Conservation (phyloP, 768 basidiomycete genomes). For the Pleurotus tuoliensis region DNA sequence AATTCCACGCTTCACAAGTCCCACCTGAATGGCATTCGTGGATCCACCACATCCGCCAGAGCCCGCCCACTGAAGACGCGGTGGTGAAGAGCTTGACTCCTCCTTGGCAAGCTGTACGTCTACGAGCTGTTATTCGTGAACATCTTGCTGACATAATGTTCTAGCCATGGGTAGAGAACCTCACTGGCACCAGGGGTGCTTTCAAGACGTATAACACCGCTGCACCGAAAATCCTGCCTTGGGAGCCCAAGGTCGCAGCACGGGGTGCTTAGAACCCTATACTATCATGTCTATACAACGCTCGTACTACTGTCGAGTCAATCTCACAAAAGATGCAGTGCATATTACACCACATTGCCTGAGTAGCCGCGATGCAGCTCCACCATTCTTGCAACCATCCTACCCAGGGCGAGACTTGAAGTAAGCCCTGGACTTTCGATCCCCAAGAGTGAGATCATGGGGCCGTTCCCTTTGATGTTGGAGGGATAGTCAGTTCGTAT, state of each 20-base stretch:
- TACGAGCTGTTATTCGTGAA: neutral
- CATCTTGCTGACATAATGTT: neutral
- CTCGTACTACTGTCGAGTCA: neutral
- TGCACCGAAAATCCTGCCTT: slow-evolving; percentile 74
- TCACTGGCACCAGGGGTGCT: slow-evolving; percentile 91
- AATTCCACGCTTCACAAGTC: slow-evolving; percentile 89
- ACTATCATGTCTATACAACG: no score
- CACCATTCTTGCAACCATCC: slow-evolving; percentile 65
- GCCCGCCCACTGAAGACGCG: slow-evolving; percentile 72
- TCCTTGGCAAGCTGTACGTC: slow-evolving; percentile 78
- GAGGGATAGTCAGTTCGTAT: slow-evolving; percentile 60
- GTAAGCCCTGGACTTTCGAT: slow-evolving; percentile 95
- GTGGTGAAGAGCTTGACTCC: slow-evolving; percentile 67
- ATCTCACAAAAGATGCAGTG: neutral
- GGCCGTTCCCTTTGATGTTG: slow-evolving; percentile 20
- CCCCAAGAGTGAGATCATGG: slow-evolving; percentile 82
- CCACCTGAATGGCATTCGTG: slow-evolving; percentile 98
- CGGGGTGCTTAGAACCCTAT: slow-evolving; percentile 29
- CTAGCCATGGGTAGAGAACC: slow-evolving; percentile 81
- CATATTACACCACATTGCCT: neutral
- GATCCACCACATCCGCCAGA: slow-evolving; percentile 85
- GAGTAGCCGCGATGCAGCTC: slow-evolving; percentile 11
- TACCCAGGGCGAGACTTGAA: slow-evolving; percentile 80
- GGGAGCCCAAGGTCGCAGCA: slow-evolving; percentile 70
- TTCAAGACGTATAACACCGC: slow-evolving; percentile 88